Evolutionary conservation across 2,329 filamentous ascomycete species (phyloP).

Genomic region (Alternaria sp.): DNA sequence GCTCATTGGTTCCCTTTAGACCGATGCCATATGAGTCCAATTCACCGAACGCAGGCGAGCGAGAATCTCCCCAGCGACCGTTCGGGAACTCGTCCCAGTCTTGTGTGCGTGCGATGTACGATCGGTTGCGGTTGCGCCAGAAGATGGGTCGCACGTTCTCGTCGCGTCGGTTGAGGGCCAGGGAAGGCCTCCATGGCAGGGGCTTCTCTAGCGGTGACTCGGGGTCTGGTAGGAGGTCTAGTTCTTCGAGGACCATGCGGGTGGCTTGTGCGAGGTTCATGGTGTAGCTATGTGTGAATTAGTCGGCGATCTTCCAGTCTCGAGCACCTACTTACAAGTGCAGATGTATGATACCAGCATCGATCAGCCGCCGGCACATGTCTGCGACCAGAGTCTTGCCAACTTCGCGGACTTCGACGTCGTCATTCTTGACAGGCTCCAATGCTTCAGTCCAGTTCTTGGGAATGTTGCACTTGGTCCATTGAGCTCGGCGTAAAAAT

Average conservation of each 20-base stretch:
- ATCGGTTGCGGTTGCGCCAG: constrained; percentile 97
- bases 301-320: constrained; percentile 1
- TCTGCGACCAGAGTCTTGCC: constrained; percentile 86
- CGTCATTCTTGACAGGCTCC: constrained; percentile 96
- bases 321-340: constrained; percentile 69
- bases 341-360: constrained; percentile 81
- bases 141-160: constrained; percentile 98
- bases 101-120: constrained; percentile 92
- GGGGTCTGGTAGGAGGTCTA: constrained; percentile 78
- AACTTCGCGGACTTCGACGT: constrained; percentile 87
- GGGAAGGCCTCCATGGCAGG: constrained; percentile 95
- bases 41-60: constrained; percentile 95
- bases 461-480: constrained; percentile 87
- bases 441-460: constrained; percentile 79
- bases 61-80: constrained; percentile 96
- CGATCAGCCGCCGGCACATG: constrained; percentile 86
- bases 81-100: constrained; percentile 99
- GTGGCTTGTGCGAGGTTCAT: constrained; percentile 98
- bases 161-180: constrained; percentile 83
- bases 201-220: constrained; percentile 83
- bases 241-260: constrained; percentile 89
- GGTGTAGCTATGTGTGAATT: constrained; percentile 69
- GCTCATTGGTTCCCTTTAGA: constrained; percentile 91
- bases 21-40: constrained; percentile 94
- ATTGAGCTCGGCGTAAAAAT: constrained; percentile 86